Evolutionary conservation across 2,329 filamentous ascomycete genomes (phyloP).

Genomic region (Sclerotinia subarctica): DNA sequence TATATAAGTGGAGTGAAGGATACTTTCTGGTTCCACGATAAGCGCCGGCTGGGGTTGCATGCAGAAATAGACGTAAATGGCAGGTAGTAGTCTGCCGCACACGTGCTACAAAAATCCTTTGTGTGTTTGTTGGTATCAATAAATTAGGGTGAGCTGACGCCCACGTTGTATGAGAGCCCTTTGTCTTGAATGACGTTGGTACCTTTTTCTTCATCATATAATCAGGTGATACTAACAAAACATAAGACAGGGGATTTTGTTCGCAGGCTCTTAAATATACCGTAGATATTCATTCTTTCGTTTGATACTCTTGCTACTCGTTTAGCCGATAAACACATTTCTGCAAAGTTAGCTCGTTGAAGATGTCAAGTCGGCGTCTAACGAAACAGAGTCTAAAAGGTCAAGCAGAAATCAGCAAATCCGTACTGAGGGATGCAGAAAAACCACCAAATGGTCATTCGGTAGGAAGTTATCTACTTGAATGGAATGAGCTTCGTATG

Average conservation of each 20-base stretch:
- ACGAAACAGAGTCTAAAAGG: background rate
- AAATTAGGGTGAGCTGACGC: too few relatives aligned
- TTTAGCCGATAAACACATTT: background rate
- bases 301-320: background rate
- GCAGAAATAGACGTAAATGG: background rate
- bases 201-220: too few relatives aligned
- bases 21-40: too few relatives aligned
- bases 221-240: too few relatives aligned
- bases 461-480: background rate
- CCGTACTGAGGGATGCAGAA: background rate
- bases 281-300: background rate
- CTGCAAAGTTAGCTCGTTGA: background rate
- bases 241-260: too few relatives aligned
- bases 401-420: background rate
- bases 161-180: too few relatives aligned
- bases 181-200: too few relatives aligned
- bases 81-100: background rate
- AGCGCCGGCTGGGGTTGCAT: background rate
- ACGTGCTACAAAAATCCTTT: background rate
- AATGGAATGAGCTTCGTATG: slow-evolving; percentile 11
- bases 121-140: background rate
- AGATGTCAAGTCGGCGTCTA: background rate
- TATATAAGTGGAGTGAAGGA: too few relatives aligned
- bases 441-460: background rate
- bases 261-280: too few relatives aligned